phyloP scores from a whole-genome alignment of 2,329 filamentous ascomycete species.

The Aspergillus luchuensis region DNA sequence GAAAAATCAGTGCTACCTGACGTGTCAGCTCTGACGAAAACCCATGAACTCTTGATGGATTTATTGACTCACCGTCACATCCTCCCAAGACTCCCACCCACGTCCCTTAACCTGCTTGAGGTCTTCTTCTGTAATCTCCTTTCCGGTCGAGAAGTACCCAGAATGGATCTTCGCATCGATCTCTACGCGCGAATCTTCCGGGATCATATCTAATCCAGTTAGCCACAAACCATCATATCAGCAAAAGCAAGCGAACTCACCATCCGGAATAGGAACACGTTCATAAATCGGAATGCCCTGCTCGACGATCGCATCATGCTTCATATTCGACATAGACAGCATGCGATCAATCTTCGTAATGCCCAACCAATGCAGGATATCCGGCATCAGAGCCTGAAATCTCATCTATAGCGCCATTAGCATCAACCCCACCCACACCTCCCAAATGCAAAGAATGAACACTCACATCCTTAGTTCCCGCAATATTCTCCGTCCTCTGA shows the following conservation, averaged over 20 bases:
- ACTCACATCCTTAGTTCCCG: constrained; percentile 74
- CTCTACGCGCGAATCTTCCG: constrained; percentile 92
- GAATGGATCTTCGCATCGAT: constrained; percentile 98
- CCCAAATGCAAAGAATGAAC: background rate
- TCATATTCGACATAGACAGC: constrained; percentile 92
- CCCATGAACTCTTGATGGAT: too few relatives aligned
- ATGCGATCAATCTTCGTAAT: constrained; percentile 98
- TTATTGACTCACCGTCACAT: constrained; percentile 40
- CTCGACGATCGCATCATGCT: constrained; percentile 55
- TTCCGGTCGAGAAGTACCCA: constrained; percentile 82
- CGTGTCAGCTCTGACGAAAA: background rate
- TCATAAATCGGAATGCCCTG: constrained; percentile 73
- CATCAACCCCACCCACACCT: background rate
- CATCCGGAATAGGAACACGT: constrained; percentile 83
- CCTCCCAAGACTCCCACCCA: constrained; percentile 75
- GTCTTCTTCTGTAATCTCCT: constrained; percentile 85
- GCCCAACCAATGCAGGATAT: constrained; percentile 96
- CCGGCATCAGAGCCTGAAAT: constrained; percentile 97
- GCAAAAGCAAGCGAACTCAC: background rate
- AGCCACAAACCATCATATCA: background rate
- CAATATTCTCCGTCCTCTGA: constrained; percentile 95
- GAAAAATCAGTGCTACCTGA: background rate
- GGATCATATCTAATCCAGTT: constrained; percentile 69
- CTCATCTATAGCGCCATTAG: constrained; percentile 66
- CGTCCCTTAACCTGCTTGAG: constrained; percentile 82